A percentile compares a stretch with the other conserved stretches of the same genome.
Conservation (phyloP, 345 rosid genomes). For the rapeseed (Brassica napus) region DNA sequence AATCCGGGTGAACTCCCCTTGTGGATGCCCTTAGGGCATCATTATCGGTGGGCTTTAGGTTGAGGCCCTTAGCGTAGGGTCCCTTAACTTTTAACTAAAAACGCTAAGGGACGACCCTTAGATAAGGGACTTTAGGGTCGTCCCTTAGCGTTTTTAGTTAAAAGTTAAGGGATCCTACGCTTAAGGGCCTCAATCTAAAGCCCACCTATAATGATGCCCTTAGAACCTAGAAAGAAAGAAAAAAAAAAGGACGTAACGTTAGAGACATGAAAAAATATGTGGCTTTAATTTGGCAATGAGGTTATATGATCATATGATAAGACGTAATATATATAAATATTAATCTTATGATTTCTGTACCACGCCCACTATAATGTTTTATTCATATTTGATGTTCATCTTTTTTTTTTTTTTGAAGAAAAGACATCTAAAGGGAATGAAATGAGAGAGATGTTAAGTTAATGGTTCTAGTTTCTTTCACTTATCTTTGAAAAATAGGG, state of each 20-base stretch:
- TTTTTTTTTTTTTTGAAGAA: constrained; percentile 1
- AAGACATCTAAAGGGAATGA: constrained; percentile 33
- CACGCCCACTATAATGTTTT: constrained; percentile 24
- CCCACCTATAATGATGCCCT: no score
- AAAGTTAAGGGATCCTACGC: no score
- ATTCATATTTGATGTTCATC: constrained; percentile 30
- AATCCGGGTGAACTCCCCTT: no score
- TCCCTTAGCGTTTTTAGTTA: no score
- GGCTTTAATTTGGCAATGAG: constrained; percentile 26
- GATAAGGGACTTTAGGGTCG: no score
- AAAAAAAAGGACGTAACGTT: constrained; percentile 13
- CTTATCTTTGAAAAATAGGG: background rate
- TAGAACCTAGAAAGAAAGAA: background rate
- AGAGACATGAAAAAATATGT: constrained; percentile 13
- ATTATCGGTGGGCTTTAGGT: no score
- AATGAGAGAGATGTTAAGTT: constrained; percentile 29
- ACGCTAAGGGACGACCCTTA: no score
- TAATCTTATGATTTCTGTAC: constrained; percentile 30
- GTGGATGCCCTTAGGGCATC: no score
- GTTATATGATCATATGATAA: constrained; percentile 19
- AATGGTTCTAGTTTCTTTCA: constrained; percentile 19
- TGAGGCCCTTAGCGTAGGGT: no score
- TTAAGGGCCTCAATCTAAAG: no score
- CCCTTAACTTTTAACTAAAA: no score
- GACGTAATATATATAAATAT: constrained; percentile 17